Conservation (phyloP, 257 asterid species). For the Primulina tabacum region DNA sequence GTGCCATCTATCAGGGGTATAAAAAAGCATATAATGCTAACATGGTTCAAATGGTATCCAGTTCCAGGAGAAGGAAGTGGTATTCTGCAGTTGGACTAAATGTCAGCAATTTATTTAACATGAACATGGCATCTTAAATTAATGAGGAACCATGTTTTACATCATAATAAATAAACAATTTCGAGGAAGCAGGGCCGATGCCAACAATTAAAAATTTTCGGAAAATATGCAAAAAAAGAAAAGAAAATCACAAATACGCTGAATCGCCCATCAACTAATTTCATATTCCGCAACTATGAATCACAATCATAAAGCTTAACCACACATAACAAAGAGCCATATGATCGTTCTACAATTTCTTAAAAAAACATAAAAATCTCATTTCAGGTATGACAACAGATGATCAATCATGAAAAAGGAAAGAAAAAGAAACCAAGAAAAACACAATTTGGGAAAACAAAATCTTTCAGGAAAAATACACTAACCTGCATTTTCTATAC, state of each 20-base stretch:
- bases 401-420: not conserved
- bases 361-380: no score
- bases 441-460: no score
- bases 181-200: not conserved
- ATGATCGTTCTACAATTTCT: no score
- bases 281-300: not conserved
- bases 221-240: not conserved
- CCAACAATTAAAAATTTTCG: not conserved
- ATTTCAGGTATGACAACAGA: no score
- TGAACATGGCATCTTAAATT: not conserved
- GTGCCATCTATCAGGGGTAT: not conserved
- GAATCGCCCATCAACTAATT: not conserved
- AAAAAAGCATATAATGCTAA: not conserved
- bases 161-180: not conserved
- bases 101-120: not conserved
- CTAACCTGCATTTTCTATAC: not conserved
- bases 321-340: not conserved
- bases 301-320: no score
- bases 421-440: not conserved
- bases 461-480: not conserved
- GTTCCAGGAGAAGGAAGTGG: not conserved
- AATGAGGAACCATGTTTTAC: not conserved
- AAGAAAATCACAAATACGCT: no score
- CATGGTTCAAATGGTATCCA: not conserved
- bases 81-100: not conserved